Conservation (phyloP, 208 protist genomes). For the Phytomonas sp. region DNA sequence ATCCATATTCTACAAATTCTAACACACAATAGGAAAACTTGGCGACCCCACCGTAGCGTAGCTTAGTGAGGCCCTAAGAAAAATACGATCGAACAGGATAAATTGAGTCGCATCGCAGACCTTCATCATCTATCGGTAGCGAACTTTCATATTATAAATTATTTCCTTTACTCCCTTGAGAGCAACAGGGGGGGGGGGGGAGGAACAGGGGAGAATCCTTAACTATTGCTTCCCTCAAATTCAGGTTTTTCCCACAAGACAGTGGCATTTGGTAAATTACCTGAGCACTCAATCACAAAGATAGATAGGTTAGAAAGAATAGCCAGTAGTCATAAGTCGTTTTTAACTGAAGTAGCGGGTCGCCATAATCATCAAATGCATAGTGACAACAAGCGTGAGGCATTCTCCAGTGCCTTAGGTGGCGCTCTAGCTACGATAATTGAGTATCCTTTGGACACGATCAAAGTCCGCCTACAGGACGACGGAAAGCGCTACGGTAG, state of each 20-base stretch:
- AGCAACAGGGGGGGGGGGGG: not conserved
- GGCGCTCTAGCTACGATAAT: conserved; percentile 70
- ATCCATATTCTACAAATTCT: not conserved
- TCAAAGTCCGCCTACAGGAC: conserved; percentile 89
- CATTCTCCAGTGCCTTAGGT: conserved; percentile 67
- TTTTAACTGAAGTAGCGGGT: not conserved
- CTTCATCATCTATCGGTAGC: not conserved
- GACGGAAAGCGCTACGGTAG: conserved; percentile 58
- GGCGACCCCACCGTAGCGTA: not conserved
- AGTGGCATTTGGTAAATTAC: not conserved
- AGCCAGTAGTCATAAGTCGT: not conserved
- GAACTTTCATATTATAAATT: not conserved
- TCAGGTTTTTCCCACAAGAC: not conserved
- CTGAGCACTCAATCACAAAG: not conserved
- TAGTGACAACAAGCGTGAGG: conserved; percentile 52
- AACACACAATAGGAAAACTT: not conserved
- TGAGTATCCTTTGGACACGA: conserved; percentile 90
- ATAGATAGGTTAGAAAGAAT: not conserved
- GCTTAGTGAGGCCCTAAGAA: not conserved
- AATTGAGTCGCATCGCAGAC: not conserved
- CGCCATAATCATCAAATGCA: conserved; percentile 20
- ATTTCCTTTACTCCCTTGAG: not conserved
- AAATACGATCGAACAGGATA: not conserved
- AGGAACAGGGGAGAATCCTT: not conserved
- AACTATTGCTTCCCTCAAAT: not conserved